A percentile compares a stretch with the other conserved stretches of the same genome.
phyloP scores from a whole-genome alignment of 257 asterid species.

The Echium plantagineum region DNA sequence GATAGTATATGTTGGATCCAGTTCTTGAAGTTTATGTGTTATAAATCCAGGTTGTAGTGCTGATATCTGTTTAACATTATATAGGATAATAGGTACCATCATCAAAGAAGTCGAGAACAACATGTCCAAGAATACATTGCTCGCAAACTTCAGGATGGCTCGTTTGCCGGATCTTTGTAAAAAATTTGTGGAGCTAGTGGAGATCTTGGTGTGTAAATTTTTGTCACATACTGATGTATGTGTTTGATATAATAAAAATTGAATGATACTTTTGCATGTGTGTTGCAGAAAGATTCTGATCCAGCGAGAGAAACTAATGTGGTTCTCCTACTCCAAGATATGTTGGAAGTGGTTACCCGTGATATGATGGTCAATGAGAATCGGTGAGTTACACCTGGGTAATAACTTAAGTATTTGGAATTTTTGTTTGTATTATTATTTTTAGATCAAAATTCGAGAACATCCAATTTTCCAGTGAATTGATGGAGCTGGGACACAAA shows the following conservation, averaged over 20 bases:
- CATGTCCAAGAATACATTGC: constrained; percentile 61
- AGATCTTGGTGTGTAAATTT: constrained; percentile 62
- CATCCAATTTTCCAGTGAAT: constrained; percentile 37
- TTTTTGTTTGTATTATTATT: background rate
- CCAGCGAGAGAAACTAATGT: constrained; percentile 66
- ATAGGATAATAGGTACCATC: constrained; percentile 71
- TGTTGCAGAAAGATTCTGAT: constrained; percentile 64
- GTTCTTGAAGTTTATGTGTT: background rate
- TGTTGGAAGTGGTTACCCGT: constrained; percentile 81
- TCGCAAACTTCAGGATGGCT: constrained; percentile 66
- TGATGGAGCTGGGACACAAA: constrained; percentile 70
- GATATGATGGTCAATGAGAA: constrained; percentile 91
- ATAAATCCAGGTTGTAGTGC: constrained; percentile 11
- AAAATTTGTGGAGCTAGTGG: constrained; percentile 79
- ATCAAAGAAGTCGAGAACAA: constrained; percentile 69
- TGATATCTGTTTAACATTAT: constrained; percentile 16
- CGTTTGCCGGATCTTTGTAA: constrained; percentile 65
- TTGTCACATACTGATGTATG: background rate
- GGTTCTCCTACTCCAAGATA: constrained; percentile 87
- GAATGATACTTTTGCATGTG: constrained; percentile 9
- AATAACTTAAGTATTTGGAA: background rate
- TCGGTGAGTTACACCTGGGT: constrained; percentile 43
- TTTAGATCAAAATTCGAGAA: background rate
- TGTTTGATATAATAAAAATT: constrained; percentile 2
- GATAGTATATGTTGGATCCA: background rate